Evolutionary conservation across 129 eudicot genomes (phyloP).

Genomic region (Flaveria bidentis): DNA sequence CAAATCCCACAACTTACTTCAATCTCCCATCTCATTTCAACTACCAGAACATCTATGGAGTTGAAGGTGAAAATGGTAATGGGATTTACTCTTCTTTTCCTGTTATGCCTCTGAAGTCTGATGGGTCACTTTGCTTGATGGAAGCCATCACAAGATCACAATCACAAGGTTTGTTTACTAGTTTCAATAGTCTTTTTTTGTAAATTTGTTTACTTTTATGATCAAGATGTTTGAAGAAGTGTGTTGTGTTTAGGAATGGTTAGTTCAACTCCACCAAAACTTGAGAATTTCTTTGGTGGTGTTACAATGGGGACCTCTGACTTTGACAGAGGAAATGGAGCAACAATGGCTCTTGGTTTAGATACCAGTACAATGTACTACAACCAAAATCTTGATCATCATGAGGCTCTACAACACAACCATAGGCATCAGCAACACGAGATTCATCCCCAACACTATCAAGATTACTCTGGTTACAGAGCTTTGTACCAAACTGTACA

Average conservation of each 20-base stretch:
- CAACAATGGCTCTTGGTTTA: constrained; percentile 16
- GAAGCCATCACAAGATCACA: constrained; percentile 71
- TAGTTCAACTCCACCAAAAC: constrained; percentile 70
- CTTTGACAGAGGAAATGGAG: constrained; percentile 45
- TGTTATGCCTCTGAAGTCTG: constrained; percentile 76
- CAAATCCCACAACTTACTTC: constrained; percentile 42
- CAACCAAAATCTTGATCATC: constrained; percentile 42
- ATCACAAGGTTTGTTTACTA: constrained; percentile 54
- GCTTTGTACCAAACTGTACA: constrained; percentile 48
- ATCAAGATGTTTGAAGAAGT: not conserved
- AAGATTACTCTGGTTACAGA: constrained; percentile 48
- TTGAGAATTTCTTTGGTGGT: constrained; percentile 89
- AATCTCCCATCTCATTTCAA: constrained; percentile 50
- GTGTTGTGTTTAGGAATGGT: constrained; percentile 52
- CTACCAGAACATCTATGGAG: constrained; percentile 50
- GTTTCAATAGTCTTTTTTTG: not conserved
- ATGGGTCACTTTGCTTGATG: constrained; percentile 77
- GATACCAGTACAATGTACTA: constrained; percentile 45
- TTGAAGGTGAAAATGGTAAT: constrained; percentile 47
- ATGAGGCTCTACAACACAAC: constrained; percentile 42
- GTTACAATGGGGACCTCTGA: constrained; percentile 78
- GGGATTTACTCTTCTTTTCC: constrained; percentile 52
- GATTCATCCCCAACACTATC: constrained; percentile 58
- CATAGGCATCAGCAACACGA: constrained; percentile 47
- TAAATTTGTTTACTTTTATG: constrained; percentile 19